Evolutionary conservation across 495 filamentous ascomycete species (phyloP), one percentile per base, ranked within the genome.

Genomic region (Podospora didyma): DNA sequence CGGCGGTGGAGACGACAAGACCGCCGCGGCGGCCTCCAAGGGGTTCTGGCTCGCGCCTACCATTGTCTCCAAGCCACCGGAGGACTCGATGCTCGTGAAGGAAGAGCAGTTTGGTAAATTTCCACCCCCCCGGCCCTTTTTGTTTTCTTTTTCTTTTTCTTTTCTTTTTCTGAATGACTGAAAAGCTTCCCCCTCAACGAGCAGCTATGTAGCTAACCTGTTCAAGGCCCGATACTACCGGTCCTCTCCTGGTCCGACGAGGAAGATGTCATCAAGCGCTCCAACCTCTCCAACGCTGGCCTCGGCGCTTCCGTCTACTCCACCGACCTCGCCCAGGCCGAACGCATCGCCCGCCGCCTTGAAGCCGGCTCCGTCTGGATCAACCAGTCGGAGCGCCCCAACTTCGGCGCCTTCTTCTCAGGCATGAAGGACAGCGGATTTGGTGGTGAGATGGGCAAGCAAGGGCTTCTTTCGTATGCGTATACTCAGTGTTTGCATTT

Each of bases 381-480:
- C 41, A 86, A 86, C 65, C 68, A 66, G 60, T 70, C 68, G 42
- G 79, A 82, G 61, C 48, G 72, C 35, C 74, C 74, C 7, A 68
- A 76, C 57, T 79, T 75, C 46, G 79, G 80, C 55, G 79, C 76
- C 1, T 79, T 79, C 49, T 88, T 88, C 62, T 78, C 73, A 16
- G 86, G 86, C 16, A 79, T 82, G 65, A 88, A 89, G 75, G 75
- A 85, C 57, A 82, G 77, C 56, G 86, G 87, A 1, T 80, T 86
- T 54, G 86, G 86, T 3, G 79, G 79, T 17, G 86, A 88, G 68
- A 82, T 83, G 71, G 81, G 81, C 2, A 69, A 74, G 54, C 75
- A 77, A 51, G 86, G 86, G 2, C 60, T 87, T 58, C 67, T 83
- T 55, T 70, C 71, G n/a, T 88, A 82, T 62, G 76, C 73, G 49